These are phyloP conservation scores for Erysimum pusillum DNA, from an alignment of 441 rosid genomes.

Conservation along the genomic window DNA sequence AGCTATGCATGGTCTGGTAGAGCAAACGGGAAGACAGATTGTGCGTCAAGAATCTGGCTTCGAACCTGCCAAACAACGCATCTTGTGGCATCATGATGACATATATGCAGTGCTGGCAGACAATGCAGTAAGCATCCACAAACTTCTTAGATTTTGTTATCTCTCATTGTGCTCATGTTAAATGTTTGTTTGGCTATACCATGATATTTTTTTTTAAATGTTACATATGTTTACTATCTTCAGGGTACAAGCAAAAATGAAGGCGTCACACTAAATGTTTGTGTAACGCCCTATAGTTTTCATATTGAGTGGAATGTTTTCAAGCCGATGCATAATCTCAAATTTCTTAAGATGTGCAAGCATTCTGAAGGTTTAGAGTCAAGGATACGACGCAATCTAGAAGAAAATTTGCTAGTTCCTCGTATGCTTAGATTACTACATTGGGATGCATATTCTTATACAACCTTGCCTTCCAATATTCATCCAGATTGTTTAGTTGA, in stretches of 20 bases:
- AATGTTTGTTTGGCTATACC: not conserved
- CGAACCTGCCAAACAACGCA: not conserved
- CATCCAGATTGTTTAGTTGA: not conserved
- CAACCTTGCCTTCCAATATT: not conserved
- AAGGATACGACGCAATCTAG: not conserved
- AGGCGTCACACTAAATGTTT: not conserved
- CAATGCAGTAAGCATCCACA: conserved; percentile 1
- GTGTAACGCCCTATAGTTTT: not conserved
- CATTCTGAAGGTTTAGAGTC: not conserved
- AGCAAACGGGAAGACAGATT: conserved; percentile 40
- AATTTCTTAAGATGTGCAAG: conserved; percentile 7
- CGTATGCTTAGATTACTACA: conserved; percentile 19
- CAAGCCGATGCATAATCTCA: conserved; percentile 22
- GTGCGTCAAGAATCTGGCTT: conserved; percentile 6
- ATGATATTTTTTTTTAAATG: not conserved
- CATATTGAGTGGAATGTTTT: conserved; percentile 10
- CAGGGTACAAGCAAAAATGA: conserved; percentile 22
- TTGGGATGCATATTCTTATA: conserved; percentile 29
- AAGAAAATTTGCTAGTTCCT: not conserved
- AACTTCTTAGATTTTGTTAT: too few species aligned
- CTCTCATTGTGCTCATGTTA: too few species aligned
- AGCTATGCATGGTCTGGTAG: conserved; percentile 48
- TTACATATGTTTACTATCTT: not conserved
- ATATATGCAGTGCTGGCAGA: not conserved
- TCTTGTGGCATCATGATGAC: conserved; percentile 9